A percentile compares a stretch with the other conserved stretches of the same genome.
phyloP scores from a whole-genome alignment of 352 stramenopile species.

The Pythium guiyangense region DNA sequence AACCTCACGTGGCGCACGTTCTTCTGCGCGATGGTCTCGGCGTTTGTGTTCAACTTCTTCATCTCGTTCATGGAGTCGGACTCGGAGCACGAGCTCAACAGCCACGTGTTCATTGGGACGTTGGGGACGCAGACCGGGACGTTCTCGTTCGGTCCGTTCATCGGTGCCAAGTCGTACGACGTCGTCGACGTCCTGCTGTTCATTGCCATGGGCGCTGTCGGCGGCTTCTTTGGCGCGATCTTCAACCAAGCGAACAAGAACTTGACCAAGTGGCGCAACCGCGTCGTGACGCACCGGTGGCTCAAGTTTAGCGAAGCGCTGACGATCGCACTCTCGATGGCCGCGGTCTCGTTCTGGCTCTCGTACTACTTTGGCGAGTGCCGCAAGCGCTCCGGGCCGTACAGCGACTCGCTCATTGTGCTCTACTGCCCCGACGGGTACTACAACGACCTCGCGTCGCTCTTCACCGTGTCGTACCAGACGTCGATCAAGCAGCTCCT shows the following conservation, averaged over 20 bases:
- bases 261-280: slow-evolving; percentile 83
- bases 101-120: slow-evolving; percentile 51
- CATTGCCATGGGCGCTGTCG: slow-evolving; percentile 94
- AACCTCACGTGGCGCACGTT: slow-evolving; percentile 98
- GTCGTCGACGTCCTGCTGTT: slow-evolving; percentile 96
- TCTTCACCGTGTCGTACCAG: slow-evolving; percentile 95
- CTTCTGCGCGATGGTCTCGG: slow-evolving; percentile 94
- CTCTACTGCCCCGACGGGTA: slow-evolving; percentile 95
- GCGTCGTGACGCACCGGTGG: slow-evolving; percentile 56
- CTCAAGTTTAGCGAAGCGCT: slow-evolving; percentile 63
- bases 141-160: slow-evolving; percentile 87
- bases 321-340: slow-evolving; percentile 63
- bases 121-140: slow-evolving; percentile 79
- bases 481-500: slow-evolving; percentile 96
- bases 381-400: slow-evolving; percentile 40
- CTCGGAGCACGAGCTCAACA: slow-evolving; percentile 21
- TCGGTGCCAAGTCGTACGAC: slow-evolving; percentile 87
- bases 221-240: slow-evolving; percentile 93
- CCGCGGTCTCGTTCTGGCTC: slow-evolving; percentile 67
- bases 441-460: slow-evolving; percentile 96
- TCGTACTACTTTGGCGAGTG: slow-evolving; percentile 76
- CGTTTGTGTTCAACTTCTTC: slow-evolving; percentile 85
- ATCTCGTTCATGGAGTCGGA: slow-evolving; percentile 73
- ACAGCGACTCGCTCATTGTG: slow-evolving; percentile 81
- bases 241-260: slow-evolving; percentile 96